Base-by-base conservation (phyloP, 768 basidiomycete genomes). In the Ramaria sp. region DNA sequence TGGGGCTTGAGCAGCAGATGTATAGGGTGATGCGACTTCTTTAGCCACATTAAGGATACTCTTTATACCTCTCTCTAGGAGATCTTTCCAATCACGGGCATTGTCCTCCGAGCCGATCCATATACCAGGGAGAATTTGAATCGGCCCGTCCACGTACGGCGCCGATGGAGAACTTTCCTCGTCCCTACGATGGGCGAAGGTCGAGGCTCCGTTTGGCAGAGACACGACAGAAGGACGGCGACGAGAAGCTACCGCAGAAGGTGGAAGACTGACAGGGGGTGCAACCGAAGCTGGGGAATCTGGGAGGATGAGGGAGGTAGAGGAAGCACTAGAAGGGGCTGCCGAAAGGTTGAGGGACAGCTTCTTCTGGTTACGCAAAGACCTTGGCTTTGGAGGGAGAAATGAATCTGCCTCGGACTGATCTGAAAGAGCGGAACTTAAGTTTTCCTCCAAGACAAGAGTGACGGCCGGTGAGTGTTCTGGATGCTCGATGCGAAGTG, bases 71-170 rank as follows among this genome's bases (percentile, higher is more conserved):
- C 83, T 79, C 52, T 86, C 78, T 22, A 80, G 65, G 58, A 94
- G 81, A 27, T 75, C 74, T 42, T 73, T 73, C 83, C 87, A 89
- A 69, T 94, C 87, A 58, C 83, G 80, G 45, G 88, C 91, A 63
- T 94, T 93, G 70, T 92, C 91, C 69, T 94, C 91, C 56, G 88
- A 88, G 61, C 92, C 93, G 10, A 95, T 81, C 84, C 86, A 95
- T 58, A 95, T 75, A 51, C 84, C 82, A 2, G 91, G 91, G 47
- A 94, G 75, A 64, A 96, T 75, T 69, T 94, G 85, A 13, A 86
- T 71, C 46, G 92, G 93, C 15, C 92, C 92, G 63, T 86, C 77
- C 4, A 75, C 66, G 67, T 96, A 96, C 6, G 92, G 88, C 2
- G 78, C 72, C 24, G 81, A 71, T 9, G 80, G 78, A 0, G 80